Evolutionary conservation across 139 green algal species (phyloP), one percentile per base, ranked within the genome.

Genomic region (Picochlorum sp.): DNA sequence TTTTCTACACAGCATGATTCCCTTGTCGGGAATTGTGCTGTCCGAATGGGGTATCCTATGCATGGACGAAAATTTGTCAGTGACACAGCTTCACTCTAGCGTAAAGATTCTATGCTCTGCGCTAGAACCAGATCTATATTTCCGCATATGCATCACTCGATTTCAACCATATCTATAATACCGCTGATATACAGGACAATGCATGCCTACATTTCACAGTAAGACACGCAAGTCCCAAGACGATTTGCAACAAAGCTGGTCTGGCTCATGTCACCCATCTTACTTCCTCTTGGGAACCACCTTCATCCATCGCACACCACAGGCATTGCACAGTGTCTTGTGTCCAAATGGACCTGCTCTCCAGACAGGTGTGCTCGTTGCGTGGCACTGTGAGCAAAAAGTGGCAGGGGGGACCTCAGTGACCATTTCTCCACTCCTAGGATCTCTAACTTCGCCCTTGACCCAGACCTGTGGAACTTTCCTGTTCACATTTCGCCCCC

Each of bases 281-380:
- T 47, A 47, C 39, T 47, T 47, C 22, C 22, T 47, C 39, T 47
- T 47, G 20, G 39, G 39, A n/a, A 26, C 39, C 8, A 56, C 43
- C 53, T 74, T 74, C 67, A 74, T 74, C 36, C 54, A 74, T 22
- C 83, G 67, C 44, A 89, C 80, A 12, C 85, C 85, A 61, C 85
- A 93, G 0, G 82, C 82, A 54, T 93, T 90, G 75, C 84, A 93
- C 3, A 93, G 67, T 5, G 84, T 93, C 72, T 89, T 90, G 55
- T 83, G 81, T 13, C 84, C 84, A 40, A 77, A 63, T 5, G 84
- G 84, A 4, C 84, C 84, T 4, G 77, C 81, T 3, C 84, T 68
- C 84, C 84, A 93, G 9, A n/a, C n/a, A n/a, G n/a, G 67, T 12
- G 67, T 74, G 54, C 40, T 69, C 4, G 49, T 55, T 2, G 67